Evolutionary conservation across 1,139 yeast species (phyloP), one percentile per base, ranked within the genome.

Genomic region (Zygosaccharomyces pseudobailii): DNA sequence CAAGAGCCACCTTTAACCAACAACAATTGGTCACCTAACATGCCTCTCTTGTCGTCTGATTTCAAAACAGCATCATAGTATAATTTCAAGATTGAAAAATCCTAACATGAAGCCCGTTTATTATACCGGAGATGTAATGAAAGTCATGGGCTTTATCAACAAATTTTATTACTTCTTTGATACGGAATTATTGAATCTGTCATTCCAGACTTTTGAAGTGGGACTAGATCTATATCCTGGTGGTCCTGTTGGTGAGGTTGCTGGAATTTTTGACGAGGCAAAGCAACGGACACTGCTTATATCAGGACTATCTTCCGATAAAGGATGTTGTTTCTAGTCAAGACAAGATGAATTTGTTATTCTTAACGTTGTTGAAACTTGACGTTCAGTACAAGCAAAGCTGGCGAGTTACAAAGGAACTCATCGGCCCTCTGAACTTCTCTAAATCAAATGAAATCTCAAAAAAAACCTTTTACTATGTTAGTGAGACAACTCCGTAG

Each of bases 181-280:
- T 40, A 49, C 50, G 2, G 67, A 62, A 9, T 49, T 76, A 8
- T 66, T 69, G 23, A 66, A 68, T 30, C 45, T 70, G 27, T 71
- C 74, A 0, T 80, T 82, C 9, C 75, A 72, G 50, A 79, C 75
- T 54, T 66, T 79, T 30, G 82, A 78, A 55, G 60, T 65, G 21
- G 83, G 82, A 0, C 62, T 78, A 36, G 69, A 75, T 24, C 59
- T 78, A 33, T 66, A 68, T 9, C 62, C 65, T 10, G 50, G 51
- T 17, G 45, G 47, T 13, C 35, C 44, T 3, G 44, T 50, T 5
- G 46, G 46, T 17, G 43, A 46, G 5, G 42, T 45, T 40, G 19
- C 49, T 47, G 47, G 57, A 20, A 45, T 43, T 40, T 35, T 25
- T 4, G 51, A 50, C 23, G 48, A 48, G 31, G 30, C 44, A n/a